Conservation (phyloP, 306 rosid genomes). For the Cucumis melo region DNA sequence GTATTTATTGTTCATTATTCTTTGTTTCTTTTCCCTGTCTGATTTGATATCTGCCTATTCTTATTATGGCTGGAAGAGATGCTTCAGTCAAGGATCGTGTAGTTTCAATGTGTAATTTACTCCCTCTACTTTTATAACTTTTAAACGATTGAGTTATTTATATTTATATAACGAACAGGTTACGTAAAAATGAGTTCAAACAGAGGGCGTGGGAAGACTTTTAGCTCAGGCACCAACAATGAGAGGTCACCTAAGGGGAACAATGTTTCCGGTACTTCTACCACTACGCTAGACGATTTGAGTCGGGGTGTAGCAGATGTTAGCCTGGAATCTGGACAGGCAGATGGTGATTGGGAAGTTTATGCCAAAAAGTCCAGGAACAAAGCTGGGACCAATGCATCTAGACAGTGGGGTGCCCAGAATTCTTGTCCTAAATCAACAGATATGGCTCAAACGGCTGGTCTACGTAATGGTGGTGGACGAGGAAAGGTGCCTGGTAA, state of each 20-base stretch:
- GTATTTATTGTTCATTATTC: background rate
- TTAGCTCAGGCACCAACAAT: background rate
- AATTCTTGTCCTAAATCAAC: conserved; percentile 28
- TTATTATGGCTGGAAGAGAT: no score
- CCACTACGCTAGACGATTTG: conserved; percentile 31
- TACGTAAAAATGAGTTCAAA: conserved; percentile 29
- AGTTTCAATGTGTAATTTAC: background rate
- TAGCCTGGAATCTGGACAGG: conserved; percentile 23
- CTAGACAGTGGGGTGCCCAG: conserved; percentile 31
- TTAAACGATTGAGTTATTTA: background rate
- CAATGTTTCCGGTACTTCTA: conserved; percentile 7
- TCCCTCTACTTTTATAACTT: background rate
- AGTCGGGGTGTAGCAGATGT: conserved; percentile 30
- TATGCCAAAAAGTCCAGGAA: conserved; percentile 45
- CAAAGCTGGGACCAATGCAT: conserved; percentile 50
- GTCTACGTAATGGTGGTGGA: conserved; percentile 18
- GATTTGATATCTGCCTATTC: background rate
- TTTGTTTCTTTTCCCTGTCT: background rate
- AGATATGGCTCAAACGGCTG: conserved; percentile 23
- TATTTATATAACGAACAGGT: background rate
- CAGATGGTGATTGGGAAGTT: conserved; percentile 68
- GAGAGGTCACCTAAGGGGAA: conserved; percentile 29
- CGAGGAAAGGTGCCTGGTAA: conserved; percentile 24
- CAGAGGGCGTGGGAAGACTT: conserved; percentile 30
- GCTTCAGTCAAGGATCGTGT: background rate